phyloP scores from a whole-genome alignment of 495 filamentous ascomycete species.

The Patellaria atrata region DNA sequence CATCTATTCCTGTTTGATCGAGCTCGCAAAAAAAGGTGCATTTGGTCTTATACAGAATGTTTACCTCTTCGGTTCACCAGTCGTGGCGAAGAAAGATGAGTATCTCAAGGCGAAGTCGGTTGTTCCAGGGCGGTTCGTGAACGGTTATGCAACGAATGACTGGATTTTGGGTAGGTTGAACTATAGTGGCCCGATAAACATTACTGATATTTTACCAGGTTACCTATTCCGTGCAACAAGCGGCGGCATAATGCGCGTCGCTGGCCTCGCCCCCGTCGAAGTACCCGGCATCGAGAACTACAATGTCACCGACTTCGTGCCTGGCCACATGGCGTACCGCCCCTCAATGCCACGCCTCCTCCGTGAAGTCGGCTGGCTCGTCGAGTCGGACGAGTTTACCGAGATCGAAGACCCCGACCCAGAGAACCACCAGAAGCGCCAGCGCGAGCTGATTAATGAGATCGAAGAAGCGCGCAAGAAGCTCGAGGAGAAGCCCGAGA shows the following conservation, averaged over 20 bases:
- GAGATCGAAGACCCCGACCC: conserved; percentile 98
- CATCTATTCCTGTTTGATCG: conserved; percentile 82
- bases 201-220: conserved; percentile 31
- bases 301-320: conserved; percentile 72
- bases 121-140: conserved; percentile 82
- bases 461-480: conserved; percentile 89
- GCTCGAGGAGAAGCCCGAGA: conserved; percentile 55
- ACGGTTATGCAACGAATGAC: conserved; percentile 86
- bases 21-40: conserved; percentile 78
- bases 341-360: conserved; percentile 78
- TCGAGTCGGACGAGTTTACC: conserved; percentile 83
- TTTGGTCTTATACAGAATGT: conserved; percentile 88
- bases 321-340: conserved; percentile 95
- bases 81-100: conserved; percentile 87
- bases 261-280: conserved; percentile 73
- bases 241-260: conserved; percentile 81
- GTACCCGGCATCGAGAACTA: conserved; percentile 79
- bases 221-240: conserved; percentile 93
- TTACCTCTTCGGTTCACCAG: conserved; percentile 82
- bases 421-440: conserved; percentile 74
- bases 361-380: conserved; percentile 72
- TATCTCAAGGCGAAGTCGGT: conserved; percentile 67
- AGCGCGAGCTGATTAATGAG: conserved; percentile 87
- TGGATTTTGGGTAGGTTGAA: conserved; percentile 70
- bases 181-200: too few relatives aligned